Evolutionary conservation across 345 rosid species (phyloP).

Genomic region (Salix purpurea): DNA sequence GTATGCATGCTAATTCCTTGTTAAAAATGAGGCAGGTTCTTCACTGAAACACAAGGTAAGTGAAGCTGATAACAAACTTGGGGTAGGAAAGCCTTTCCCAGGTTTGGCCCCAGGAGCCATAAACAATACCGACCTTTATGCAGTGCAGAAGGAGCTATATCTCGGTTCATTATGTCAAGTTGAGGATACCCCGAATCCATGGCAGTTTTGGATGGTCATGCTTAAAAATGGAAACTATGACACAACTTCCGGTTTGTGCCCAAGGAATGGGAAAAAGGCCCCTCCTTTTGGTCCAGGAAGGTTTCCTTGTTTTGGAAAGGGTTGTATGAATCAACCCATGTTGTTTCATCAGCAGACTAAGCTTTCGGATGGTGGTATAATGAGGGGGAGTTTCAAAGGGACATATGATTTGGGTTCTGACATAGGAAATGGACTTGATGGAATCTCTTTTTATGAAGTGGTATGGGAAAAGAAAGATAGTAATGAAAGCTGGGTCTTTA

Average conservation of each 20-base stretch:
- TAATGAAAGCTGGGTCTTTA: conserved; percentile 21
- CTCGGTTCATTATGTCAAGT: conserved; percentile 27
- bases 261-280: conserved; percentile 25
- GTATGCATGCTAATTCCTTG: neutral
- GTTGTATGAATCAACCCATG: conserved; percentile 32
- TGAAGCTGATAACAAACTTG: conserved; percentile 25
- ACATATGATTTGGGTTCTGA: conserved; percentile 23
- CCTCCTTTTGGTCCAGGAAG: conserved; percentile 15
- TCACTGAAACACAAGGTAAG: conserved; percentile 26
- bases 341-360: conserved; percentile 21
- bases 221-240: conserved; percentile 33
- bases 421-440: conserved; percentile 1
- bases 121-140: conserved; percentile 25
- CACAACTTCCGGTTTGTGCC: conserved; percentile 21
- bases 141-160: conserved; percentile 20
- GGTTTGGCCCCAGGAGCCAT: conserved; percentile 12
- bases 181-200: conserved; percentile 19
- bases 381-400: conserved; percentile 29
- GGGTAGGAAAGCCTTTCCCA: conserved; percentile 22
- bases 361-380: conserved; percentile 9
- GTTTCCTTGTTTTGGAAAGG: conserved; percentile 32
- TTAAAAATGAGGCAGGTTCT: conserved; percentile 31
- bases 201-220: conserved; percentile 39
- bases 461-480: conserved; percentile 24
- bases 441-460: conserved; percentile 26